Evolutionary conservation across 805 yeast genomes (phyloP), one percentile per base, ranked within the genome.

Genomic region (Kluyveromyces nonfermentans): DNA sequence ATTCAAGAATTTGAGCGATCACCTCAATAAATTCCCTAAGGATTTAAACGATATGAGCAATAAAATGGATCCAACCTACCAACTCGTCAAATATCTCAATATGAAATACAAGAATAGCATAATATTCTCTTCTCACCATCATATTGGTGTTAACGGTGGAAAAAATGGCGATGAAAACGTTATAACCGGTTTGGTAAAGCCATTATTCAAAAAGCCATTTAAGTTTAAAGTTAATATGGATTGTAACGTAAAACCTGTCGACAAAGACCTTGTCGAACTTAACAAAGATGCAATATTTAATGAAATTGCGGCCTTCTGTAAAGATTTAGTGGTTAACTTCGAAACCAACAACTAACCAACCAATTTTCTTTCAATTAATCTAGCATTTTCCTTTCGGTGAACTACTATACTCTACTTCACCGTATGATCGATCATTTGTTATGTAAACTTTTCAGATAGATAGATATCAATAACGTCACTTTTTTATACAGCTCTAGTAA

Each of bases 211-310:
- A 48, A 65, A 70, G 16, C 74, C 75, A 48, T 75, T 77, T 57
- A 84, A 80, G 61, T 88, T 87, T 68, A 80, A 82, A 54, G 95
- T 83, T 18, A 85, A 83, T 50, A 61, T 84, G 47, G 94, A 89
- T 12, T 81, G 77, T 54, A 81, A 86, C 53, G 72, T 81, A 45
- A 72, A 74, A 56, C 94, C 95, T 1, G 61, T 71, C 4, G 74
- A 70, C 30, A 62, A 70, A 5, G 76, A 71, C 43, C 64, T 63
- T 34, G 81, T 85, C 10, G 69, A 68, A 32, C 65, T 87, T 46
- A 85, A 87, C 62, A 81, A 74, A 56, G 82, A 76, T 14, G 83
- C 90, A 2, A 72, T 85, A n/a, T 64, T 82, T 46, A 71, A 74
- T 46, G 95, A 90, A 62, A 82, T 93, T 33, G 69, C 73, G 31